Conservation (phyloP, 306 rosid genomes). For the Quercus rubra region DNA sequence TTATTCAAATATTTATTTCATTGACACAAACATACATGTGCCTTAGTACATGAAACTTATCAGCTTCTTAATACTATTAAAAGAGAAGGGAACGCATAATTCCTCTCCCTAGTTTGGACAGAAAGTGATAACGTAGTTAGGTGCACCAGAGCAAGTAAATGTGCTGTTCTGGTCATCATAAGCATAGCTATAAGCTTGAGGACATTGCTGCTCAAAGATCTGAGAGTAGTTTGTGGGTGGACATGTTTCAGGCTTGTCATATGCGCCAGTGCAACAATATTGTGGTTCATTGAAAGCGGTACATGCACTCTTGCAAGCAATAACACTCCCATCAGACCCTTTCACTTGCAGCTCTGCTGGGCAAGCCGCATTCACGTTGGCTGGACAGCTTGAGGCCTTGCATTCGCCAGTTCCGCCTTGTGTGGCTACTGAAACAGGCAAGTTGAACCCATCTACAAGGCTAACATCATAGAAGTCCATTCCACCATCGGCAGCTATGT, state of each 20-base stretch:
- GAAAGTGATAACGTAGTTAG: conserved; percentile 34
- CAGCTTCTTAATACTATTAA: not conserved
- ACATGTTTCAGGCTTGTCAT: conserved; percentile 14
- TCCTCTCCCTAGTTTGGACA: conserved; percentile 15
- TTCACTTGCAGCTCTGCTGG: conserved; percentile 25
- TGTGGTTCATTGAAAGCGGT: conserved; percentile 22
- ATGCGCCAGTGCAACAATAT: conserved; percentile 34
- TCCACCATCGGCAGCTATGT: conserved; percentile 13
- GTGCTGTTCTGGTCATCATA: conserved; percentile 28
- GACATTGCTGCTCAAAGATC: conserved; percentile 40
- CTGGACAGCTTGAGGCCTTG: conserved; percentile 7
- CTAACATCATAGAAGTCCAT: conserved; percentile 42
- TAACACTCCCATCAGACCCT: conserved; percentile 20
- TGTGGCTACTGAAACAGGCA: conserved; percentile 25
- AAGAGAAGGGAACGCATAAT: not conserved
- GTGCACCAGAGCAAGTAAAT: conserved; percentile 34
- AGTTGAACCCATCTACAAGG: conserved; percentile 41
- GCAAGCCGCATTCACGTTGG: conserved; percentile 25
- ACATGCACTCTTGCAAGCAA: conserved; percentile 51
- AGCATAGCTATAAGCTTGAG: conserved; percentile 50
- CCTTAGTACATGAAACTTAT: not conserved
- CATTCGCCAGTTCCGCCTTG: conserved; percentile 26
- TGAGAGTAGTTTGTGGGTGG: conserved; percentile 30
- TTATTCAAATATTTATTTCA: not conserved
- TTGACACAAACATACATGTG: not conserved